These are phyloP conservation scores for Eragrostis curvula DNA, from an alignment of 176 grass and related monocot genomes.

Conservation along the genomic window DNA sequence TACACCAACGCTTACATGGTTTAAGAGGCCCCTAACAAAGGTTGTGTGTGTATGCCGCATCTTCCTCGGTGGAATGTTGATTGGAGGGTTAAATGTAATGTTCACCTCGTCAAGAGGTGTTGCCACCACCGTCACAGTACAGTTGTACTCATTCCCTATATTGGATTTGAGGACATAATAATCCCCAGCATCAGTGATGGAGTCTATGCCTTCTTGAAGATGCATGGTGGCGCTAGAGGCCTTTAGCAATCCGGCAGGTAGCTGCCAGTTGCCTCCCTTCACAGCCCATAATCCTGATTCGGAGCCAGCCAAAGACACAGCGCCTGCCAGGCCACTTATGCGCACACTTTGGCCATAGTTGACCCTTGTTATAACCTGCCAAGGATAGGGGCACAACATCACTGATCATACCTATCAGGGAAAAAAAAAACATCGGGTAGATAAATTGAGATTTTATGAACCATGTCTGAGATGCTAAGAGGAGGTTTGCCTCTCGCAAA, in stretches of 20 bases:
- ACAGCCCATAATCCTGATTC: constrained; percentile 84
- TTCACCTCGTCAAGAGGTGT: constrained; percentile 91
- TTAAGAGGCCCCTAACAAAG: constrained; percentile 82
- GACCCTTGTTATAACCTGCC: constrained; percentile 91
- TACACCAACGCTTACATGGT: constrained; percentile 72
- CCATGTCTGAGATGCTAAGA: neutral
- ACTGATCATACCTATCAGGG: neutral
- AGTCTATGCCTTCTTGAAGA: constrained; percentile 80
- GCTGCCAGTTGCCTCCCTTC: constrained; percentile 79
- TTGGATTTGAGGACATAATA: constrained; percentile 77
- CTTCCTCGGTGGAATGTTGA: constrained; percentile 77
- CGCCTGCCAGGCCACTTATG: constrained; percentile 85
- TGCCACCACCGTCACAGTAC: constrained; percentile 72
- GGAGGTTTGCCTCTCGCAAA: neutral
- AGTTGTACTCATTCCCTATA: constrained; percentile 71
- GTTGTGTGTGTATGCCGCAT: constrained; percentile 88
- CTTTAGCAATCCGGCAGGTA: constrained; percentile 75
- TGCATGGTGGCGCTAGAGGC: constrained; percentile 70
- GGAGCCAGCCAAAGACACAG: constrained; percentile 86
- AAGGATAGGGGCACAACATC: neutral
- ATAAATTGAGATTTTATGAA: neutral
- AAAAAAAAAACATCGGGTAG: neutral
- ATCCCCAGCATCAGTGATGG: constrained; percentile 61
- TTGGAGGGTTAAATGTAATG: constrained; percentile 70
- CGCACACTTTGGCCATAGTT: constrained; percentile 83